Conservation (phyloP, 2,329 filamentous ascomycete genomes). For the Zopfia rhizophila region DNA sequence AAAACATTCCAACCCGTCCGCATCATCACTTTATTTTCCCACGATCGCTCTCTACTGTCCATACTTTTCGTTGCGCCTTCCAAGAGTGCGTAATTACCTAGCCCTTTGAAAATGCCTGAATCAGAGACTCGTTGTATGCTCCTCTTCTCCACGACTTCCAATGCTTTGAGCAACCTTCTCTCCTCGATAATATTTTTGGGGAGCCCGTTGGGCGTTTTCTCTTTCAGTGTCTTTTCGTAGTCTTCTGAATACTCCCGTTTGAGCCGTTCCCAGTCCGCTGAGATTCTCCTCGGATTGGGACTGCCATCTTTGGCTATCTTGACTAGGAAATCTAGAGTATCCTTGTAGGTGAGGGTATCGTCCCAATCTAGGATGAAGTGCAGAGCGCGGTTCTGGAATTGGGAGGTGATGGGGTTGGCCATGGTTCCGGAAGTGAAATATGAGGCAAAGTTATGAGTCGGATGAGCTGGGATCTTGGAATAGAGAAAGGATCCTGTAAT, state of each 20-base stretch:
- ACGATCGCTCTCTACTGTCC: conserved; percentile 39
- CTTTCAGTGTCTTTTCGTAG: conserved; percentile 44
- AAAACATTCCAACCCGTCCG: no score
- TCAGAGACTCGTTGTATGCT: conserved; percentile 54
- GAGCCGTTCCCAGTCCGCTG: conserved; percentile 50
- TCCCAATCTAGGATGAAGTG: conserved; percentile 60
- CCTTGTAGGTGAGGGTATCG: conserved; percentile 57
- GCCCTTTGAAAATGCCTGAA: conserved; percentile 52
- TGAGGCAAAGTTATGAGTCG: no score
- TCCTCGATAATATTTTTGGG: conserved; percentile 49
- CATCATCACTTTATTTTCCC: no score
- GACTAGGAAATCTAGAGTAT: conserved; percentile 57
- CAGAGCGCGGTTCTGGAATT: conserved; percentile 23
- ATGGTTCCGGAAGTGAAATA: no score
- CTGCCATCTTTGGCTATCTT: conserved; percentile 47
- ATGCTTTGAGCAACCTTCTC: conserved; percentile 47
- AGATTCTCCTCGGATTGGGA: conserved; percentile 28
- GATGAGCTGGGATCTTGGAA: no score
- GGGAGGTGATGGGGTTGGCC: conserved; percentile 4
- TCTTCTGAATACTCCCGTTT: conserved; percentile 56
- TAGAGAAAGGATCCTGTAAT: no score
- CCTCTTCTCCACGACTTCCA: conserved; percentile 51
- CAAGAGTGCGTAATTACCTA: conserved; percentile 44
- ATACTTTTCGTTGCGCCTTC: conserved; percentile 40
- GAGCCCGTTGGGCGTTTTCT: conserved; percentile 37